A percentile compares a stretch with the other conserved stretches of the same genome.
These are phyloP conservation scores for Debaryomyces castellii DNA, from an alignment of 805 yeast genomes.

Conservation along the genomic window DNA sequence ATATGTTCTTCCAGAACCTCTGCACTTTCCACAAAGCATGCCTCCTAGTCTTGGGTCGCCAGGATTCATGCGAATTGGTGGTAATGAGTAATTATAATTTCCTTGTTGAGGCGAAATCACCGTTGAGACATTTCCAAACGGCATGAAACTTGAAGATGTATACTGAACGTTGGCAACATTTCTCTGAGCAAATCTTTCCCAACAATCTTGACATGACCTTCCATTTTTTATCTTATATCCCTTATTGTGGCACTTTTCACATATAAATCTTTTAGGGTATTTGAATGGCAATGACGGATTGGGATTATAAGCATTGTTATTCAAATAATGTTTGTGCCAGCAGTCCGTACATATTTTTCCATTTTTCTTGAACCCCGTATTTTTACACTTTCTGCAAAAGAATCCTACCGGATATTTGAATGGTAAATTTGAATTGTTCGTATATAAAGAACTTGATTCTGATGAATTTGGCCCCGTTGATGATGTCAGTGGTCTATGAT, in stretches of 20 bases:
- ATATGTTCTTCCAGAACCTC: conserved; percentile 59
- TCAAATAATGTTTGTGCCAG: conserved; percentile 29
- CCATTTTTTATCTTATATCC: conserved; percentile 66
- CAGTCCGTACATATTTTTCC: conserved; percentile 28
- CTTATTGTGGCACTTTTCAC: conserved; percentile 72
- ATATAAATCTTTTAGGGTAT: conserved; percentile 61
- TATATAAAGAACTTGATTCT: conserved; percentile 1
- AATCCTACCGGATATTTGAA: conserved; percentile 30
- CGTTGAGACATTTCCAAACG: conserved; percentile 8
- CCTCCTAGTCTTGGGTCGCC: conserved; percentile 83
- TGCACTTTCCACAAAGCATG: conserved; percentile 65
- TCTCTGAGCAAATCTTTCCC: conserved; percentile 58
- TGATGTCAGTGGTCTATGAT: neutral
- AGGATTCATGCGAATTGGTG: conserved; percentile 54
- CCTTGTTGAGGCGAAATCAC: neutral
- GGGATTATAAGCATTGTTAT: conserved; percentile 41
- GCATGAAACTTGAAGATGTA: neutral
- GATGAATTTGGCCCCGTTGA: neutral
- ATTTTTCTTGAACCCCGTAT: conserved; percentile 30
- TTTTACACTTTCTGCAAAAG: conserved; percentile 32
- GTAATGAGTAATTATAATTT: conserved; percentile 12
- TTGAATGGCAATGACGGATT: conserved; percentile 57
- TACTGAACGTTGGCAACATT: conserved; percentile 13
- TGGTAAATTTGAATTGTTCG: conserved; percentile 19
- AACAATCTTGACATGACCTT: conserved; percentile 68